A percentile compares a stretch with the other conserved stretches of the same genome.
Conservation (phyloP, 169 alveolate genomes). For the Eimeria praecox region DNA sequence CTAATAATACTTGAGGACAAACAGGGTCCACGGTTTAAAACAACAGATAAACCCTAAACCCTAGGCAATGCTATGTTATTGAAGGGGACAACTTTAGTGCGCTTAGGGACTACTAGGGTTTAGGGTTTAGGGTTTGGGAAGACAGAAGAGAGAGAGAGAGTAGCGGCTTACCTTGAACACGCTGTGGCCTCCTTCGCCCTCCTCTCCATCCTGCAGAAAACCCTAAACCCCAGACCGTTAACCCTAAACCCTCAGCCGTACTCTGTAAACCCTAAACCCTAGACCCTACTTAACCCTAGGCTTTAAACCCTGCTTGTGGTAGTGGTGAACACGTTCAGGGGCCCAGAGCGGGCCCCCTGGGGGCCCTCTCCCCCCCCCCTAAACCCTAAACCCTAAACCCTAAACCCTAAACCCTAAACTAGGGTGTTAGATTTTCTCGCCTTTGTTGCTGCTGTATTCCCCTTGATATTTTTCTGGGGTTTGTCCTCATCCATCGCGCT, state of each 20-base stretch:
- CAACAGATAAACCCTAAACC: constrained; percentile 1
- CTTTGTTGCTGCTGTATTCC: background rate
- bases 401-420: constrained; percentile 7
- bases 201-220: constrained; percentile 63
- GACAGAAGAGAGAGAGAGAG: background rate
- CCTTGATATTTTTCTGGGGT: constrained; percentile 26
- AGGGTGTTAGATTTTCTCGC: background rate
- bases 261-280: background rate
- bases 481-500: constrained; percentile 61
- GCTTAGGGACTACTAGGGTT: too few relatives aligned
- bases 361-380: constrained; percentile 29
- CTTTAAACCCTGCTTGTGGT: background rate
- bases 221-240: constrained; percentile 14
- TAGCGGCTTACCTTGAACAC: constrained; percentile 41
- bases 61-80: background rate
- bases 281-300: background rate
- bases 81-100: background rate
- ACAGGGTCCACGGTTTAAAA: background rate
- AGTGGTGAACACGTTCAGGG: background rate
- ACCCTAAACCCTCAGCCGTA: constrained; percentile 7
- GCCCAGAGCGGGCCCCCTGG: constrained; percentile 5
- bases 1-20: background rate
- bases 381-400: constrained; percentile 45
- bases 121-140: constrained; percentile 5
- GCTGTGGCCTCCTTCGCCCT: constrained; percentile 37